phyloP scores from a whole-genome alignment of 257 asterid genomes.

The Plantago elongata region DNA sequence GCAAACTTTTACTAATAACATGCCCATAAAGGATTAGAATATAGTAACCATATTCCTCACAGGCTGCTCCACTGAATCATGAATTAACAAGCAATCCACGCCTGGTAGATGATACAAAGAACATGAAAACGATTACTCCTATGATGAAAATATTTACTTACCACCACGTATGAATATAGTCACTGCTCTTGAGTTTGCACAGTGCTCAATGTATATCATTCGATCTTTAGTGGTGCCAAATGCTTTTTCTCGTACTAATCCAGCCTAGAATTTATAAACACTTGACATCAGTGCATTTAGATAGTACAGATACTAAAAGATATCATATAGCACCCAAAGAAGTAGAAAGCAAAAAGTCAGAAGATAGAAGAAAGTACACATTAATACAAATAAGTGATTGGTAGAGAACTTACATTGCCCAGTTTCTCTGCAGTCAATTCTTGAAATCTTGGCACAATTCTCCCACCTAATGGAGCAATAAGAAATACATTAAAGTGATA shows the following conservation, averaged over 20 bases:
- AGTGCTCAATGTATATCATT: slow-evolving; percentile 96
- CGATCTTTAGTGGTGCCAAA: slow-evolving; percentile 96
- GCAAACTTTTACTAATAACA: no score
- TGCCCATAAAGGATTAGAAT: no score
- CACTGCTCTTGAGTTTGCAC: slow-evolving; percentile 97
- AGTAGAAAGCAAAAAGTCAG: neutral
- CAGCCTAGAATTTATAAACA: slow-evolving; percentile 52
- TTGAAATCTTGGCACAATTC: slow-evolving; percentile 78
- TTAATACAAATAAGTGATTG: neutral
- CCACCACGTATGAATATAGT: slow-evolving; percentile 98
- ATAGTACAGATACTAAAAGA: neutral
- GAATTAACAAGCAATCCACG: neutral
- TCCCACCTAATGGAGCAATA: slow-evolving; percentile 43
- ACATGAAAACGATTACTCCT: neutral
- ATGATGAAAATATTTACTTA: slow-evolving; percentile 30
- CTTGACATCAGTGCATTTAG: slow-evolving; percentile 1
- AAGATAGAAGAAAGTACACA: neutral
- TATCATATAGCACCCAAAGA: neutral
- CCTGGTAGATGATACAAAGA: neutral
- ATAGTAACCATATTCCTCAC: no score
- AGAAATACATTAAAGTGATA: slow-evolving; percentile 4
- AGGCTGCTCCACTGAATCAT: neutral
- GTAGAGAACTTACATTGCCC: slow-evolving; percentile 38
- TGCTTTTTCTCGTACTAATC: slow-evolving; percentile 88
- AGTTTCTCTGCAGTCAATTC: slow-evolving; percentile 65